These are phyloP conservation scores for Globisporangium camurandrum DNA, from an alignment of 352 stramenopile genomes.

Conservation along the genomic window DNA sequence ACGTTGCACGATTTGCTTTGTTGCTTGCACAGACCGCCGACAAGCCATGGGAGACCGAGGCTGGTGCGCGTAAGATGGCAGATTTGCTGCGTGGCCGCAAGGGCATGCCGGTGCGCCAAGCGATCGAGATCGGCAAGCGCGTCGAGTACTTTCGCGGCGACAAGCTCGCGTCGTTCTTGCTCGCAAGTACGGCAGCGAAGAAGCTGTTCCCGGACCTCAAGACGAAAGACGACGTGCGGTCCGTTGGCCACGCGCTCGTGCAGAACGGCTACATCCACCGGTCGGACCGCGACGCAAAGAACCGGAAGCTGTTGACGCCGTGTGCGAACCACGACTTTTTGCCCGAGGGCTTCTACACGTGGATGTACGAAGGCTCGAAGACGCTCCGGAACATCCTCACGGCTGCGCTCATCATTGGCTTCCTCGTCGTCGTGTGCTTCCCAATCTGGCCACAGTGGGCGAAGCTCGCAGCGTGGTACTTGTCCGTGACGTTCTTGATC, in stretches of 20 bases:
- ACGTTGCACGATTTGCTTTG: neutral
- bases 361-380: conserved; percentile 98
- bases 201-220: conserved; percentile 81
- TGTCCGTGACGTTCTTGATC: conserved; percentile 97
- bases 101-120: conserved; percentile 83
- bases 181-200: conserved; percentile 66
- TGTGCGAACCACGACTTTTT: conserved; percentile 89
- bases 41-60: conserved; percentile 67
- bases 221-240: conserved; percentile 71
- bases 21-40: conserved; percentile 12
- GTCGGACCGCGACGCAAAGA: conserved; percentile 80
- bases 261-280: conserved; percentile 83
- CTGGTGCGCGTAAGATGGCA: conserved; percentile 73
- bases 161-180: conserved; percentile 82
- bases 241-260: conserved; percentile 66
- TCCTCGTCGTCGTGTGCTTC: conserved; percentile 97
- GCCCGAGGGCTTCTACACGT: conserved; percentile 97
- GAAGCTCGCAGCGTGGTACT: conserved; percentile 98
- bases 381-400: conserved; percentile 97
- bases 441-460: conserved; percentile 98
- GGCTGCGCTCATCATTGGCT: conserved; percentile 94
- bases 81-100: conserved; percentile 79
- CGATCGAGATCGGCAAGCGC: conserved; percentile 87
- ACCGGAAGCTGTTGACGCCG: conserved; percentile 82
- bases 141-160: conserved; percentile 90